Conservation (phyloP, 148 eudicot genomes). For the Pharnaceum exiguum region DNA sequence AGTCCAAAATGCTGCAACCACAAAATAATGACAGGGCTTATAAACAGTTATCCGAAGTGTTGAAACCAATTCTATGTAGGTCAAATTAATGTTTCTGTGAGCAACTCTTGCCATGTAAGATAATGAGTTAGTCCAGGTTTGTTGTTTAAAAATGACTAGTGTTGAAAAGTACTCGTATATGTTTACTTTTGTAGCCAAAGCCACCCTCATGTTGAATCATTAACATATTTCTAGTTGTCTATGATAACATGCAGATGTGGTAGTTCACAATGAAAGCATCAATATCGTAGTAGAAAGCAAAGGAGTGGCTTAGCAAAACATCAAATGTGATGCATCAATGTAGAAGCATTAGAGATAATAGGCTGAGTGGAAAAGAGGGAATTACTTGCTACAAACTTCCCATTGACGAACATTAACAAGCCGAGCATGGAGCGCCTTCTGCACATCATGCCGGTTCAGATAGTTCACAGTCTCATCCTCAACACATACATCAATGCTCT, state of each 20-base stretch:
- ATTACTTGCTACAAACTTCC: slow-evolving; percentile 83
- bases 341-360: no score
- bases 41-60: not conserved
- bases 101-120: no score
- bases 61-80: not conserved
- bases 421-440: slow-evolving; percentile 72
- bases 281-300: no score
- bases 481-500: slow-evolving; percentile 80
- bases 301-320: no score
- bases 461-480: slow-evolving; percentile 87
- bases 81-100: no score
- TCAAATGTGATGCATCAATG: no score
- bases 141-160: no score
- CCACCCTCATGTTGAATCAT: not conserved
- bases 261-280: no score
- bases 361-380: not conserved
- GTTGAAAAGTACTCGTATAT: not conserved
- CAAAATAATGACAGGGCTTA: not conserved
- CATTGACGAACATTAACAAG: slow-evolving; percentile 78
- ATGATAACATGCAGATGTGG: no score
- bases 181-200: not conserved
- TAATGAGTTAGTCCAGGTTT: no score
- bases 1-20: slow-evolving; percentile 67
- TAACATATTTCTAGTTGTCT: no score
- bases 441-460: slow-evolving; percentile 75